A percentile compares a stretch with the other conserved stretches of the same genome.
Conservation (phyloP, 2,329 filamentous ascomycete genomes). For the Sporothrix dimorphospora region DNA sequence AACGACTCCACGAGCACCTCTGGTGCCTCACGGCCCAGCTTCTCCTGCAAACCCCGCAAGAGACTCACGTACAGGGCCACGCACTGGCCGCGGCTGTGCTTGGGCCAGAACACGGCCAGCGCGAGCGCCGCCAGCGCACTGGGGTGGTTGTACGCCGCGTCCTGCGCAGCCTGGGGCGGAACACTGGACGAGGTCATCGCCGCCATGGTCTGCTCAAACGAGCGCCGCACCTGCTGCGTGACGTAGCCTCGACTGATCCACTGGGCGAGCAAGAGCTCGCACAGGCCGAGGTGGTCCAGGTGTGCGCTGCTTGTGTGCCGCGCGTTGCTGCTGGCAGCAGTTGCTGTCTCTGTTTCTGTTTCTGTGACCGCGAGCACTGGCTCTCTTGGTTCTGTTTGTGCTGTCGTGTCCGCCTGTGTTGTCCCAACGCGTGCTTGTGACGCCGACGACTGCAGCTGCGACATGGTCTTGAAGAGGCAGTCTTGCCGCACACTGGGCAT, state of each 20-base stretch:
- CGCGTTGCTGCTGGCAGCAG: neutral
- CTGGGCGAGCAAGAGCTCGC: slow-evolving; percentile 39
- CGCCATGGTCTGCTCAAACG: slow-evolving; percentile 21
- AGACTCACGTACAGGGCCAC: slow-evolving; percentile 31
- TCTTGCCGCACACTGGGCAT: slow-evolving; percentile 33
- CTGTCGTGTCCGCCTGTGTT: neutral
- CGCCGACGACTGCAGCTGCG: slow-evolving; percentile 23
- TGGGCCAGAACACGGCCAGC: slow-evolving; percentile 34
- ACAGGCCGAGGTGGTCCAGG: slow-evolving; percentile 33
- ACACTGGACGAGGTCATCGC: neutral
- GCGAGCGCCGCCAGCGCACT: slow-evolving; percentile 38
- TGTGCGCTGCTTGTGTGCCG: slow-evolving; percentile 25
- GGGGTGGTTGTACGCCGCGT: slow-evolving; percentile 28
- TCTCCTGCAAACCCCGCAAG: slow-evolving; percentile 22
- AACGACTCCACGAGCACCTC: slow-evolving; percentile 26
- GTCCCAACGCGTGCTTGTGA: neutral
- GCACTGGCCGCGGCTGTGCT: slow-evolving; percentile 20
- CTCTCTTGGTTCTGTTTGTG: neutral
- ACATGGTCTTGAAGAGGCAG: slow-evolving; percentile 29
- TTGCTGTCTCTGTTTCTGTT: neutral
- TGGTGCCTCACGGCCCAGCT: slow-evolving; percentile 8
- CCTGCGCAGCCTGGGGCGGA: neutral
- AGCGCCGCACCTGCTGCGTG: neutral
- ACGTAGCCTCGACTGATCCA: slow-evolving; percentile 41
- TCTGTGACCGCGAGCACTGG: neutral